A percentile compares a stretch with the other conserved stretches of the same genome.
Conservation (phyloP, 345 rosid genomes). For the Litchi chinensis region DNA sequence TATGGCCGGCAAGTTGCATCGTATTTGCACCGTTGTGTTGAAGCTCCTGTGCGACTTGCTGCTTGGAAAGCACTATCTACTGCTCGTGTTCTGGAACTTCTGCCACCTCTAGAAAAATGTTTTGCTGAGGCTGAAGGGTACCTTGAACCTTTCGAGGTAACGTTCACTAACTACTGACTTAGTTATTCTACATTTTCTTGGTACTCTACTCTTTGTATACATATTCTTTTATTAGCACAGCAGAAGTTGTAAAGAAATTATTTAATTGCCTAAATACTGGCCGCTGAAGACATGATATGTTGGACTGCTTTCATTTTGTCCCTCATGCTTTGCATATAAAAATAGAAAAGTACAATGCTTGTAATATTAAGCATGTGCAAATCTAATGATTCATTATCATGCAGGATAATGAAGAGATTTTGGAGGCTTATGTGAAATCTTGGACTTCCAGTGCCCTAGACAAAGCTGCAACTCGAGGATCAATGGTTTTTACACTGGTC, state of each 20-base stretch:
- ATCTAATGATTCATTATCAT: background rate
- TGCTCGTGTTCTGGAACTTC: constrained; percentile 77
- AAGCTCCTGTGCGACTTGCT: constrained; percentile 63
- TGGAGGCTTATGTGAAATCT: constrained; percentile 76
- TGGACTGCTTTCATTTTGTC: background rate
- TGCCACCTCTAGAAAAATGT: constrained; percentile 74
- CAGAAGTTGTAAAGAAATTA: background rate
- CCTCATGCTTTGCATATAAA: background rate
- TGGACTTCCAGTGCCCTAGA: constrained; percentile 84
- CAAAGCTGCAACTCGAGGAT: constrained; percentile 61
- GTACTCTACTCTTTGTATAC: background rate
- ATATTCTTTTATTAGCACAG: background rate
- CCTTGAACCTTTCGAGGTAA: constrained; percentile 85
- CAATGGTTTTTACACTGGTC: constrained; percentile 59
- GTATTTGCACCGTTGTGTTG: constrained; percentile 69
- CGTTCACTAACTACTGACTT: constrained; percentile 1
- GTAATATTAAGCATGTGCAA: background rate
- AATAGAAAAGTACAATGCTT: background rate
- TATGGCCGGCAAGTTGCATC: constrained; percentile 80
- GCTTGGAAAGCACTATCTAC: constrained; percentile 72
- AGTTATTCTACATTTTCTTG: constrained; percentile 6
- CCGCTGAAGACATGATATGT: background rate
- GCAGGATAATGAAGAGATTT: constrained; percentile 72
- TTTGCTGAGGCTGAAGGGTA: constrained; percentile 66
- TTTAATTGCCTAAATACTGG: background rate